Conservation (phyloP, 1,284 basidiomycete species). For the Pseudomicrostroma phylloplanum region DNA sequence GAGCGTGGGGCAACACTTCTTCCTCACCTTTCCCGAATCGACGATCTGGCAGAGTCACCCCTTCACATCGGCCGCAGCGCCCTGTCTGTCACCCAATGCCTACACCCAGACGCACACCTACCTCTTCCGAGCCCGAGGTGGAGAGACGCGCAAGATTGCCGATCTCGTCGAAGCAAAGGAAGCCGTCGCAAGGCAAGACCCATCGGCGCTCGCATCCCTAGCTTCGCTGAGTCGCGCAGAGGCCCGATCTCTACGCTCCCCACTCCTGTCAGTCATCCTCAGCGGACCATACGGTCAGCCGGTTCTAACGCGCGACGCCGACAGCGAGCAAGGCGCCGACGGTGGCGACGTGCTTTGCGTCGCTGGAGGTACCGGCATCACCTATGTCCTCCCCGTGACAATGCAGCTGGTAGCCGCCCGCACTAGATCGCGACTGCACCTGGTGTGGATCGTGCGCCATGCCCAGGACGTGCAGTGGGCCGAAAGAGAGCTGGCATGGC, state of each 20-base stretch:
- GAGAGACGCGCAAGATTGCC: slow-evolving; percentile 20
- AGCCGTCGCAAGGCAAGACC: background rate
- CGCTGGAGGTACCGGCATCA: slow-evolving; percentile 23
- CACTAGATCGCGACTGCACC: background rate
- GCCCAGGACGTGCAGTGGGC: slow-evolving; percentile 13
- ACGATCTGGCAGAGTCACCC: slow-evolving; percentile 24
- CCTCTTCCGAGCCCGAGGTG: slow-evolving; percentile 18
- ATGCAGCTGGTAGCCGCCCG: slow-evolving; percentile 10
- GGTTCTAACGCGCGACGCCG: slow-evolving; percentile 7
- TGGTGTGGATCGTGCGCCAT: slow-evolving; percentile 15
- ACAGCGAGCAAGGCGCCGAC: background rate
- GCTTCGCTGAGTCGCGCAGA: too few species aligned
- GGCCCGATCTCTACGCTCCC: too few species aligned
- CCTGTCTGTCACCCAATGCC: background rate
- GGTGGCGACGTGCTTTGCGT: slow-evolving; percentile 14
- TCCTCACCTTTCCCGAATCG: slow-evolving; percentile 16
- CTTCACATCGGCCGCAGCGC: slow-evolving; percentile 17
- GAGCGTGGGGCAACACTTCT: slow-evolving; percentile 22
- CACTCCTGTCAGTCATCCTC: slow-evolving; percentile 13
- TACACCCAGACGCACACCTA: slow-evolving; percentile 14
- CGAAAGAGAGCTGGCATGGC: slow-evolving; percentile 13
- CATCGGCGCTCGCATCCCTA: background rate
- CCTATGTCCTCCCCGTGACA: slow-evolving; percentile 20
- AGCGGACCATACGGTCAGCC: slow-evolving; percentile 19
- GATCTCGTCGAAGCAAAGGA: background rate